Base-by-base conservation (phyloP, 83 land plant genomes). In the Isoetes engelmannii region DNA sequence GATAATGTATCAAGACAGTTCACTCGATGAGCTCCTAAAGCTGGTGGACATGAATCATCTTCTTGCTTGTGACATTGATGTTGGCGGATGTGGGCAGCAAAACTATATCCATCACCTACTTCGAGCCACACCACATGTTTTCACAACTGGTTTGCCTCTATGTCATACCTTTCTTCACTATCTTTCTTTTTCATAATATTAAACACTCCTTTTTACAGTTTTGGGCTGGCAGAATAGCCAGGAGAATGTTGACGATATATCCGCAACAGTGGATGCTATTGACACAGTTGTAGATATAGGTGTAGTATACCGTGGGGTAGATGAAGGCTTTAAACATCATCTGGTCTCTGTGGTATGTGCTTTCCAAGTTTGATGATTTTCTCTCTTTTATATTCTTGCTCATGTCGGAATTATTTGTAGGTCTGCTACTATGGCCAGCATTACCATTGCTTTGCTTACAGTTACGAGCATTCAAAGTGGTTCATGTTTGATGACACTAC, bases 351-450 rank as follows among this genome's bases (percentile, higher is more conserved):
- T 91, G 92, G 97, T 91, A 81, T 63, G 89, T 37, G 8, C 5
- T 37, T 6, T 47, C 47, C 4, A 3, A 44, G 8, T 68, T 28
- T 44, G 45, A 5, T 5, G 28, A 9, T 18, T 53, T 63, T 55
- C 60, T 9, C 47, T 13, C 45, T 6, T 41, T 17, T 5, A 28
- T 68, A 0, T 45, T 12, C 47, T 20, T 10, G 37, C 19, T n/a
- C 15, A 19, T 64, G 44, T 17, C 5, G 44, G 70, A 21, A 68
- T 49, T 5, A 47, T 68, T 43, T 61, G 17, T 75, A 91, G 97
- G 92, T 91, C 60, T 88, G 97, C 68, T 91, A 91, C 63, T 91
- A 91, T 74, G 97, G 97, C 17, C 92, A 91, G 63, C 97, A 91
- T 55, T 91, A 91, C 68, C 97, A 91, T 80, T 88, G 97, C 61